Evolutionary conservation across 352 stramenopile genomes (phyloP).

Genomic region (Hyaloperonospora brassicae): DNA sequence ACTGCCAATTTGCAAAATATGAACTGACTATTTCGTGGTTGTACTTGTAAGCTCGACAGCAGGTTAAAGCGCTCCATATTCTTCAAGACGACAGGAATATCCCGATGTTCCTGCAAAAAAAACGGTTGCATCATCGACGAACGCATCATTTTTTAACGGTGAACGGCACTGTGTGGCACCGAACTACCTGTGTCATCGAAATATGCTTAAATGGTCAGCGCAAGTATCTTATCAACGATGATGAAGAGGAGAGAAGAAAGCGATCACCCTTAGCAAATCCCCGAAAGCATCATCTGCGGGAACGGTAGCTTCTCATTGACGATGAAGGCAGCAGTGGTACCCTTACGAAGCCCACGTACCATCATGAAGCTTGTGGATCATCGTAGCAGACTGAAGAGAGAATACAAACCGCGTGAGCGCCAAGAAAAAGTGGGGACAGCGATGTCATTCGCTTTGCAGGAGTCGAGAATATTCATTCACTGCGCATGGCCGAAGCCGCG

Average conservation of each 20-base stretch:
- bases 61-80: too few species aligned
- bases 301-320: background rate
- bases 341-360: too few species aligned
- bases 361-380: background rate
- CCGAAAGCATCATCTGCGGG: background rate
- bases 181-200: background rate
- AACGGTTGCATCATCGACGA: too few species aligned
- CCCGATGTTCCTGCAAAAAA: too few species aligned
- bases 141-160: background rate
- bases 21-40: background rate
- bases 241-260: background rate
- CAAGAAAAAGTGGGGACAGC: background rate
- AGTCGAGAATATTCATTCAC: conserved; percentile 3
- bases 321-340: too few species aligned
- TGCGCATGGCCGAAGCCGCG: background rate
- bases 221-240: background rate
- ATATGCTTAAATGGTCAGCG: background rate
- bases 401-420: background rate
- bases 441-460: conserved; percentile 5
- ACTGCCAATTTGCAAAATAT: background rate
- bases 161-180: background rate
- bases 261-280: background rate
- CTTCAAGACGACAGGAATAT: too few species aligned
- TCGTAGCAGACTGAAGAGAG: background rate
- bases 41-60: too few species aligned